A percentile compares a stretch with the other conserved stretches of the same genome.
Evolutionary conservation across 2,329 filamentous ascomycete species (phyloP).

Genomic region (Claviceps cyperi): DNA sequence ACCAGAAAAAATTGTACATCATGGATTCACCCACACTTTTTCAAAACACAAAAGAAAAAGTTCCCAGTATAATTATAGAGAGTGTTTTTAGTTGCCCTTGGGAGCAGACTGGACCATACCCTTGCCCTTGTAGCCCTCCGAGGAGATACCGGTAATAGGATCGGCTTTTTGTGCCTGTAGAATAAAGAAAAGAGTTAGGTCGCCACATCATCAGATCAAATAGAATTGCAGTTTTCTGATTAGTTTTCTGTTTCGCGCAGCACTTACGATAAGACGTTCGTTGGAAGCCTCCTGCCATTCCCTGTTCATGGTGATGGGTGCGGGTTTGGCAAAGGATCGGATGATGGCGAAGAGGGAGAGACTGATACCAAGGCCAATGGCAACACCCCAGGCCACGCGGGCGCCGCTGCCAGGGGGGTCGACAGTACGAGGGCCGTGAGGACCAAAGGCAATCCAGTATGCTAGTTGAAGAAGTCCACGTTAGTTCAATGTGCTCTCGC

Average conservation of each 20-base stretch:
- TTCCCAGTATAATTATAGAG: constrained; percentile 12
- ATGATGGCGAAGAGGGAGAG: constrained; percentile 57
- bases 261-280: constrained; percentile 73
- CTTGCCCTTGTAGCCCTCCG: constrained; percentile 63
- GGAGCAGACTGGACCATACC: constrained; percentile 63
- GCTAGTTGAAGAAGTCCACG: constrained; percentile 40
- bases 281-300: constrained; percentile 95
- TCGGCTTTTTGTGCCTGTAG: constrained; percentile 67
- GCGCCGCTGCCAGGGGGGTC: constrained; percentile 72
- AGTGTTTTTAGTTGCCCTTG: constrained; percentile 28
- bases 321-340: constrained; percentile 55
- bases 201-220: neutral
- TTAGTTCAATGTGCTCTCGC: constrained; percentile 18
- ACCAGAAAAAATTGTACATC: constrained; percentile 20
- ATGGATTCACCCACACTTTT: constrained; percentile 16
- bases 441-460: constrained; percentile 97
- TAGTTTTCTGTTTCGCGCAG: neutral
- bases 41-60: constrained; percentile 20
- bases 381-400: constrained; percentile 63
- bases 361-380: constrained; percentile 51
- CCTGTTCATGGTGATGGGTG: constrained; percentile 81
- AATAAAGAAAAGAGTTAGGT: neutral
- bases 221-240: neutral
- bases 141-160: constrained; percentile 71
- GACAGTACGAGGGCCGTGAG: constrained; percentile 80